Evolutionary conservation across 768 basidiomycete genomes (phyloP), one percentile per base, ranked within the genome.

Genomic region (Mycena maculata): DNA sequence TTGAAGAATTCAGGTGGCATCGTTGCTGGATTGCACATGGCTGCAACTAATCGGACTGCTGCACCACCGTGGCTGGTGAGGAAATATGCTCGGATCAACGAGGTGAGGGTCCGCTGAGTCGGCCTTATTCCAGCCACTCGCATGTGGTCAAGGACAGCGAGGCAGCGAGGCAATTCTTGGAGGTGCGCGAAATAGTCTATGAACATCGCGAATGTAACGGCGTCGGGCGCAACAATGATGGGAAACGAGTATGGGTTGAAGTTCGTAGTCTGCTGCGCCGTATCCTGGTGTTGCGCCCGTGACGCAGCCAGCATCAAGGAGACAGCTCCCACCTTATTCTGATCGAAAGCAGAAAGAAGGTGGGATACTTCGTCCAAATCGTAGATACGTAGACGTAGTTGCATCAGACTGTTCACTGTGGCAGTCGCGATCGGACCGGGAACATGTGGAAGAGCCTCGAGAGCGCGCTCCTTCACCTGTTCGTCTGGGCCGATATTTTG

Each of bases 321-420:
- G 38, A 71, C 63, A 22, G 64, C 48, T 12, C 54, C 63, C 16
- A 59, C 64, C 48, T 69, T 67, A 36, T 25, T 60, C 57, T 60
- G 62, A 42, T 65, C 67, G 63, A 60, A 60, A n/a, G 56, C 53
- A 36, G 83, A 81, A 27, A 92, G 76, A 27, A 90, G 75, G 57
- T 79, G 80, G 23, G 83, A 68, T 6, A 86, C 85, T 25, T 81
- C 81, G 41, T 75, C 45, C 56, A 87, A 63, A 77, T 93, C 87
- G 71, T 80, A 76, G 31, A 79, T 74, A 72, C 90, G 89, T 42
- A 94, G 74, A 48, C 85, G 82, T 42, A 89, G 82, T 67, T 86
- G 86, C 47, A 93, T 81, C n/a, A 94, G 79, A 65, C 84, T 84
- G 82, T 94, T 94, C 75, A 94, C 74, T n/a, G 88, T 82, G 30